Evolutionary conservation across 2,329 filamentous ascomycete species (phyloP), one percentile per base, ranked within the genome.

Genomic region (Epicoccum nigrum): DNA sequence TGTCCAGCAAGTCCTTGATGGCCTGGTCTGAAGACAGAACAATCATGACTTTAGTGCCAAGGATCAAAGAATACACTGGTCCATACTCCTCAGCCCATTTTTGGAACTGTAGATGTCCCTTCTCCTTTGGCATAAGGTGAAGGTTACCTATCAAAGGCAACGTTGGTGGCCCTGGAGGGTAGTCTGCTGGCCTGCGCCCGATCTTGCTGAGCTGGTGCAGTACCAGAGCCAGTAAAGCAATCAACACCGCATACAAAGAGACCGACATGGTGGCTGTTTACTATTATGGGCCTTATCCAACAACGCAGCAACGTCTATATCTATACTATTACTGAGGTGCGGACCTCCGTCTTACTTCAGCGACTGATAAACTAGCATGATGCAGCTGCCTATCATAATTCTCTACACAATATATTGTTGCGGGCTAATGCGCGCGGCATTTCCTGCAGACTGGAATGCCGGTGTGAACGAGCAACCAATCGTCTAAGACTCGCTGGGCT

Each of bases 41-140:
- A 12, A 83, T 69, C 56, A 81, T 65, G 5, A 72, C 68, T 32
- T 77, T 73, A 0, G 77, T 77, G 1, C 81, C 81, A 0, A 83
- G 67, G 1, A 82, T 80, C 3, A 83, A 67, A 1, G 75, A 79
- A 60, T 80, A 83, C 0, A 83, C 62, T 0, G 80, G 79, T 7
- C 34, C 77, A 40, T 83, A 83, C 59, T 82, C 71, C 8, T 76
- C 56, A 0, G 80, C 79, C 81, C 81, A 83, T 60, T 79, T 77
- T 25, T 79, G 65, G 45, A 81, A 81, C 44, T 81, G 77, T 0
- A 78, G 56, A 46, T 81, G 76, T 0, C 63, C 62, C 23, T 78
- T 67, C 5, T 70, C 42, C 3, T 65, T 68, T 0, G 79, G 79
- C 60, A 83, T 79, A 17, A 62, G 75, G 56, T 81, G 80, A 2